Evolutionary conservation across 2,329 filamentous ascomycete genomes (phyloP), one percentile per base, ranked within the genome.

Genomic region (Beauveria pseudobassiana): DNA sequence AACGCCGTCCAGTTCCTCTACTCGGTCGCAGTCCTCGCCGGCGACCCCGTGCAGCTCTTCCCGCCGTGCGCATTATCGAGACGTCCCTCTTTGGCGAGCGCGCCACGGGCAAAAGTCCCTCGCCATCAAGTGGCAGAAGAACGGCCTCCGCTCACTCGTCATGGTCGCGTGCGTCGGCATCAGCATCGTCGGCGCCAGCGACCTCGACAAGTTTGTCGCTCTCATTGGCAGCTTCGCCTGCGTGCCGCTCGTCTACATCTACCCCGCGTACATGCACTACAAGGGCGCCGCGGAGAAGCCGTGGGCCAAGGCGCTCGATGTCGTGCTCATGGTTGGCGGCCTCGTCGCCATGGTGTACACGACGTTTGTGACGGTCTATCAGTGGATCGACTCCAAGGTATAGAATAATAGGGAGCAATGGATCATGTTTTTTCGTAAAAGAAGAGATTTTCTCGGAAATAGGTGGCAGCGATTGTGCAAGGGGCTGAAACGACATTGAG

Each of bases 1-100:
- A 90, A 91, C 65, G 84, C 85, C 0, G 87, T 91, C 8, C 88
- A 91, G 68, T 87, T 90, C 69, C 77, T 91, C 57, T 91, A 91
- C 76, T 86, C 87, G 4, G 72, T 90, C 26, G 88, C 88, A 2
- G 87, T 91, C 8, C 77, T 91, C n/a, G 86, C 86, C 6, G 88
- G 88, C 40, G 86, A 86, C 51, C 88, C 88, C 0, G 88, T 91
- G 2, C 88, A 91, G 72, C 80, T 91, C 51, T 91, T 90, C 75
- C 88, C 0, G 87, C 88, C 8, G 78, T 89, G 57, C 83, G 88
- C 66, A 91, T 90, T 69, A 78, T 90, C 58, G 88, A 91, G 73
- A 83, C 82, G 22, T 82, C 79, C 50, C 69, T 90, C 18, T 90
- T 91, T 63, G 86, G 85, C n/a, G 78, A 82, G 63, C 79, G 81